These are phyloP conservation scores for Phytophthora boehmeriae DNA, from an alignment of 352 stramenopile genomes.

Conservation along the genomic window DNA sequence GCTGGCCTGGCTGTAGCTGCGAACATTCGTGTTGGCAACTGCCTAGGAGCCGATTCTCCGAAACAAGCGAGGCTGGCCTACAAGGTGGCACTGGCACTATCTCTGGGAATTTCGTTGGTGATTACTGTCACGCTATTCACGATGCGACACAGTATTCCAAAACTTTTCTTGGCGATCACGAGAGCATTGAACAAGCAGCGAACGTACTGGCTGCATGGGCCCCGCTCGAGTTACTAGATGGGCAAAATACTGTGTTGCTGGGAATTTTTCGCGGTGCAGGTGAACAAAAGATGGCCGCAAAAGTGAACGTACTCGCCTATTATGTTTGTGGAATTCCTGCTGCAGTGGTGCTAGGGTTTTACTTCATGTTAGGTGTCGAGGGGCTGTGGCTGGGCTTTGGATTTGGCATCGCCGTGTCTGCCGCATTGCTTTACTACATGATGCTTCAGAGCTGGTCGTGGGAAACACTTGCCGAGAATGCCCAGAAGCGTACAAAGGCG, in stretches of 20 bases:
- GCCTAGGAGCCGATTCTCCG: constrained; percentile 65
- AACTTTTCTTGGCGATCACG: constrained; percentile 46
- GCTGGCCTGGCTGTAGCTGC: constrained; percentile 61
- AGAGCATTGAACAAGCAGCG: constrained; percentile 46
- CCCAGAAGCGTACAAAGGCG: constrained; percentile 34
- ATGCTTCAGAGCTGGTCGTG: constrained; percentile 28
- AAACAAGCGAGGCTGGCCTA: constrained; percentile 48
- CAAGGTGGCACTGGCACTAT: constrained; percentile 46
- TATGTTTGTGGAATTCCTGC: constrained; percentile 78
- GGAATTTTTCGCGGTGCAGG: constrained; percentile 77
- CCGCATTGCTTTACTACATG: constrained; percentile 14
- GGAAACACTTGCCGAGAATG: constrained; percentile 39
- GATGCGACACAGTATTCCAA: constrained; percentile 48
- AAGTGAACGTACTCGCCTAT: constrained; percentile 74
- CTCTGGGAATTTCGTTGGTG: constrained; percentile 35
- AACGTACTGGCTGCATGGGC: constrained; percentile 61
- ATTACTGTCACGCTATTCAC: constrained; percentile 44
- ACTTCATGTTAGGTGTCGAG: constrained; percentile 48
- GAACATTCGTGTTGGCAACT: constrained; percentile 81
- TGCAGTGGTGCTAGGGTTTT: constrained; percentile 61
- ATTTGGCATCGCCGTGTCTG: constrained; percentile 38
- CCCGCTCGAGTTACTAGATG: constrained; percentile 72
- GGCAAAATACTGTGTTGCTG: constrained; percentile 68
- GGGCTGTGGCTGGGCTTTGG: constrained; percentile 86
- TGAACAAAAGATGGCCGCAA: constrained; percentile 66